Evolutionary conservation across 2,329 filamentous ascomycete genomes (phyloP).

Genomic region (Diaporthe amygdali): DNA sequence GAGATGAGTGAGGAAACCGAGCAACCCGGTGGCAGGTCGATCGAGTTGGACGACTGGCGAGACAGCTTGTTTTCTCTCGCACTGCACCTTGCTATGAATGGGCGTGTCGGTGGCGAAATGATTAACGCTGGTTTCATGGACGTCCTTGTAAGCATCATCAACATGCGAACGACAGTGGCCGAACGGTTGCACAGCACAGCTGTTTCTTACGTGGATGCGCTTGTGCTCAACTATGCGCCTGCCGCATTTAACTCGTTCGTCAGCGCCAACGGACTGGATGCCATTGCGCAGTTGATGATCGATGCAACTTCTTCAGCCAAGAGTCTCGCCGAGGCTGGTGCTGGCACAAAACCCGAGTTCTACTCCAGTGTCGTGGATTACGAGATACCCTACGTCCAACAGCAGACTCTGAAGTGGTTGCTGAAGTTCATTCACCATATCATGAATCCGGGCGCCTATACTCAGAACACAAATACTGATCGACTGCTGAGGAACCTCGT

Average conservation of each 20-base stretch:
- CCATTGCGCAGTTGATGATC: conserved; percentile 86
- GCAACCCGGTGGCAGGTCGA: conserved; percentile 64
- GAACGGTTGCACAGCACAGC: conserved; percentile 84
- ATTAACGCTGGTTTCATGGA: conserved; percentile 89
- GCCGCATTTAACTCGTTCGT: conserved; percentile 86
- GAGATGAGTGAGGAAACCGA: conserved; percentile 70
- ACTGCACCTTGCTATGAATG: conserved; percentile 76
- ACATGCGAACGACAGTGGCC: conserved; percentile 79
- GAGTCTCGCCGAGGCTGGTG: conserved; percentile 67
- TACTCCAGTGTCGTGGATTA: conserved; percentile 91
- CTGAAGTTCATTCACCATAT: conserved; percentile 97
- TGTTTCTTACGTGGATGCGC: conserved; percentile 84
- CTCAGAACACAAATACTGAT: conserved; percentile 80
- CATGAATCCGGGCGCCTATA: conserved; percentile 74
- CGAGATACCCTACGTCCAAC: conserved; percentile 88
- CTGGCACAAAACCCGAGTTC: conserved; percentile 70
- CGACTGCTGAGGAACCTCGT: conserved; percentile 90
- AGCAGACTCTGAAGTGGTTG: conserved; percentile 90
- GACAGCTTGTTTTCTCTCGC: conserved; percentile 89
- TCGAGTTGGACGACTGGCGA: conserved; percentile 85
- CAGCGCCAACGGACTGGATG: conserved; percentile 81
- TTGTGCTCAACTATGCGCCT: conserved; percentile 79
- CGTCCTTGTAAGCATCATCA: conserved; percentile 87
- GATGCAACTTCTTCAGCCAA: conserved; percentile 77
- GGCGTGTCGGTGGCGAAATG: conserved; percentile 80